These are phyloP conservation scores for Rhizopus arrhizus DNA, from an alignment of 371 early-diverging fungal genomes.

Conservation along the genomic window DNA sequence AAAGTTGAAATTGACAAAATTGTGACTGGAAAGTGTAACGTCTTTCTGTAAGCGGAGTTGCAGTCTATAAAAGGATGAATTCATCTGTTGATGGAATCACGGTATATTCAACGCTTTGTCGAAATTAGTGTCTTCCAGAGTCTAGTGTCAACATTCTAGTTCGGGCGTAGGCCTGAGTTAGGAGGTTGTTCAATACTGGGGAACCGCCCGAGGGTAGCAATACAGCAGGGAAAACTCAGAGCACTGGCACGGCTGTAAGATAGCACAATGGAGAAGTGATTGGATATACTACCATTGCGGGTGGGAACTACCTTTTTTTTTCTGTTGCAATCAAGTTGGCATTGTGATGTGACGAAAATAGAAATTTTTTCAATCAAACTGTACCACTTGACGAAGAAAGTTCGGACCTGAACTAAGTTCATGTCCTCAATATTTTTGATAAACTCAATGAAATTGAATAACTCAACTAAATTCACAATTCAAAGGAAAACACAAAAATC, in stretches of 20 bases:
- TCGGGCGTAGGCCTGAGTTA: constrained; percentile 38
- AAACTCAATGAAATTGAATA: too few relatives aligned
- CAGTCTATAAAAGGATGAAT: constrained; percentile 55
- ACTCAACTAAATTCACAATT: too few relatives aligned
- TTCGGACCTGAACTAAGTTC: too few relatives aligned
- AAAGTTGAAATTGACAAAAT: too few relatives aligned
- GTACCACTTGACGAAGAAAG: too few relatives aligned
- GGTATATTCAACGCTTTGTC: constrained; percentile 42
- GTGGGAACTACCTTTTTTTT: constrained; percentile 48
- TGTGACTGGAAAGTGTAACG: constrained; percentile 43
- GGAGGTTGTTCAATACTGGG: constrained; percentile 61
- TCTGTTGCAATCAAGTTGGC: too few relatives aligned
- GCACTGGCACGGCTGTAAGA: constrained; percentile 59
- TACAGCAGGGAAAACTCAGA: constrained; percentile 66
- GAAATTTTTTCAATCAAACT: too few relatives aligned
- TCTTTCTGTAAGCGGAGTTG: constrained; percentile 51
- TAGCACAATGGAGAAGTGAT: constrained; percentile 58
- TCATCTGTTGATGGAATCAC: constrained; percentile 44
- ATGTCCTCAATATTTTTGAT: too few relatives aligned
- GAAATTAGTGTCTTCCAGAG: constrained; percentile 57
- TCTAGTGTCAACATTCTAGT: constrained; percentile 56
- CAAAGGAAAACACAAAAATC: too few relatives aligned
- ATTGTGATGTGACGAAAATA: too few relatives aligned
- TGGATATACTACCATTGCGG: constrained; percentile 39
- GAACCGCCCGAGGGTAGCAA: constrained; percentile 63